Base-by-base conservation (phyloP, 441 rosid species). In the Populus hybrid region DNA sequence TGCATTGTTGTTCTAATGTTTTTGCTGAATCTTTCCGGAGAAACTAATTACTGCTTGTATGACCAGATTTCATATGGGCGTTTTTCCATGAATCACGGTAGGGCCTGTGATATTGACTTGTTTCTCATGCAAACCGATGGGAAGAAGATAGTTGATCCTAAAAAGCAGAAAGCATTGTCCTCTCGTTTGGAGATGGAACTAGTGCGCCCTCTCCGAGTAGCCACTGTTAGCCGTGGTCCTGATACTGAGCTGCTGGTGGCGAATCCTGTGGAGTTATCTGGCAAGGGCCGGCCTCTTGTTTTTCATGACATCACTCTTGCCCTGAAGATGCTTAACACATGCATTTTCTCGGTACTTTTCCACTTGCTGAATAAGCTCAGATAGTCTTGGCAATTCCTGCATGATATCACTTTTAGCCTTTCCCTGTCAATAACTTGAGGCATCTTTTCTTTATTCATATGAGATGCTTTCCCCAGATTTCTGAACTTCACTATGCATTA, bases 261-360 rank as follows among this genome's bases (percentile, higher is more conserved):
- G 75, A 95, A 95, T 78, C 97, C 94, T 21, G 99, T 95, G 69
- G 97, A 92, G 79, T 81, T 95, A 86, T 90, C 93, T n/a, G 95
- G 97, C 80, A 95, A 92, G 69, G 98, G 99, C 23, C 87, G 98
- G 35, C 99, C 99, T 75, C 93, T 91, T 69, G 99, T 93, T 84
- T 95, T 95, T 78, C 80, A 88, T 42, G 99, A 95, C 79, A 91
- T 92, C 28, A 91, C 97, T 78, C 88, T 86, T 69, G 93, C 99
- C 76, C 94, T 91, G 70, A 92, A 87, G 88, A 90, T 71, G 86
- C 95, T 90, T 57, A 42, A 87, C 64, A 84, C 83, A 34, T 85
- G 97, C 91, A 95, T 95, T 77, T 95, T 95, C 83, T 91, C 86
- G 87, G 98, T 93, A 89, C 72, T 73, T 69, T 8, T 53, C 57